Conservation (phyloP, 495 filamentous ascomycete genomes). For the Neurospora cerealis region DNA sequence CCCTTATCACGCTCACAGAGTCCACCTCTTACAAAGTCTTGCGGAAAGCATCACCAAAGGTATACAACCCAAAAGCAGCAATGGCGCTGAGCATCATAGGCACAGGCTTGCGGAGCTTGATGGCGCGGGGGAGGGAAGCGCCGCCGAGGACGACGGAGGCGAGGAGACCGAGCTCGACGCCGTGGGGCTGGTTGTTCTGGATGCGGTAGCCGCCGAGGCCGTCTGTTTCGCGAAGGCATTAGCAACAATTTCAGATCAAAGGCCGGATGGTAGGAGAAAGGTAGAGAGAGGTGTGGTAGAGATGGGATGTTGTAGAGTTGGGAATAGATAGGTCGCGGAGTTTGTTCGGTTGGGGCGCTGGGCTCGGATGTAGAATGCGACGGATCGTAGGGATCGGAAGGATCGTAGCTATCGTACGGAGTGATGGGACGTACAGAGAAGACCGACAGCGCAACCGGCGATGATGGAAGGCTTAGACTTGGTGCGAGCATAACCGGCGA, state of each 20-base stretch:
- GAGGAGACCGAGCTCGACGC: constrained; percentile 64
- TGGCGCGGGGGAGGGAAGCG: constrained; percentile 70
- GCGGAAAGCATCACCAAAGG: constrained; percentile 49
- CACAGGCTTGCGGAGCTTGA: constrained; percentile 68
- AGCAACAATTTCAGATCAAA: not conserved
- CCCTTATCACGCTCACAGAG: too few species aligned
- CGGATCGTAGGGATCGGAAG: too few species aligned
- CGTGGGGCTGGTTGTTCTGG: constrained; percentile 54
- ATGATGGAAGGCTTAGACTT: constrained; percentile 76
- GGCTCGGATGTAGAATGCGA: not conserved
- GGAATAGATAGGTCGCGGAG: too few species aligned
- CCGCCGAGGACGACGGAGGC: constrained; percentile 77
- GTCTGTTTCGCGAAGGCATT: constrained; percentile 26
- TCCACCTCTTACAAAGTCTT: too few species aligned
- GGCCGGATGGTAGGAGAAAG: not conserved
- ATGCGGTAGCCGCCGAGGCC: constrained; percentile 62
- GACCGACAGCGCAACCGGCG: constrained; percentile 74
- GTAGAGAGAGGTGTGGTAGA: not conserved
- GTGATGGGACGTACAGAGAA: constrained; percentile 39
- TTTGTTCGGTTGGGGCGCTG: not conserved
- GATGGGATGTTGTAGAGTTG: not conserved
- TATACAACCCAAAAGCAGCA: constrained; percentile 47
- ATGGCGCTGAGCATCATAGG: constrained; percentile 61
- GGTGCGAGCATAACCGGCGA: constrained; percentile 70
- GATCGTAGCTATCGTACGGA: too few species aligned